These are phyloP conservation scores for Penicillium sp. DNA, from an alignment of 2,329 filamentous ascomycete genomes.

Conservation along the genomic window DNA sequence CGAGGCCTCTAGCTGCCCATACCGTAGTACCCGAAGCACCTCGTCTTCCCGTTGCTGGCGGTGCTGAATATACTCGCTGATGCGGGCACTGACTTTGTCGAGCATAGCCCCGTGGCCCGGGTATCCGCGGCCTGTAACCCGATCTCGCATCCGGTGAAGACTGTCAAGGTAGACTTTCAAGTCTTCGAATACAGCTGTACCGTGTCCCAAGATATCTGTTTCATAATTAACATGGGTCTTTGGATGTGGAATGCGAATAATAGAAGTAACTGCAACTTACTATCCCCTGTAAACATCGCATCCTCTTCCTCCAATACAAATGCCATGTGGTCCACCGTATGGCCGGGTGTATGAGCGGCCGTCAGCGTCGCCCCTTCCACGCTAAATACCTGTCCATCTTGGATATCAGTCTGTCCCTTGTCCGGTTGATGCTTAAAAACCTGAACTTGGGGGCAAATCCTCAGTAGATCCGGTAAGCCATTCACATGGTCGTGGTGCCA, in stretches of 20 bases:
- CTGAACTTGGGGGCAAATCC: constrained; percentile 60
- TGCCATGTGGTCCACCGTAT: constrained; percentile 79
- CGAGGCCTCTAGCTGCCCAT: constrained; percentile 36
- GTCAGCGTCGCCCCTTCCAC: constrained; percentile 60
- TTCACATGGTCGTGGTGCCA: constrained; percentile 87
- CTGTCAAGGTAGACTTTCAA: constrained; percentile 67
- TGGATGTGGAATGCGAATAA: too few relatives aligned
- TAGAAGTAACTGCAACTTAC: too few relatives aligned
- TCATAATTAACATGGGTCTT: background rate
- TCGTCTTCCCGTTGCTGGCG: constrained; percentile 76
- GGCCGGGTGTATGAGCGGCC: constrained; percentile 69
- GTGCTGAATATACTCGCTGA: constrained; percentile 81
- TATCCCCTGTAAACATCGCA: constrained; percentile 85
- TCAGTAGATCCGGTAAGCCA: constrained; percentile 69
- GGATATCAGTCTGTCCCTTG: constrained; percentile 53
- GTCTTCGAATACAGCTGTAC: constrained; percentile 82
- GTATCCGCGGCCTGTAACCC: constrained; percentile 67
- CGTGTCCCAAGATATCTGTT: constrained; percentile 73
- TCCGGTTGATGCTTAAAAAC: constrained; percentile 67
- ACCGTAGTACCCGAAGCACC: constrained; percentile 64
- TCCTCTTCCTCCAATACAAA: constrained; percentile 75
- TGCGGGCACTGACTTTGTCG: constrained; percentile 67
- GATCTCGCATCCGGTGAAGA: constrained; percentile 65
- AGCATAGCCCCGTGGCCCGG: constrained; percentile 85
- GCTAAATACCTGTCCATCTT: constrained; percentile 54